These are phyloP conservation scores for Colletotrichum echinochloae DNA, from an alignment of 2,329 filamentous ascomycete species.

Conservation along the genomic window DNA sequence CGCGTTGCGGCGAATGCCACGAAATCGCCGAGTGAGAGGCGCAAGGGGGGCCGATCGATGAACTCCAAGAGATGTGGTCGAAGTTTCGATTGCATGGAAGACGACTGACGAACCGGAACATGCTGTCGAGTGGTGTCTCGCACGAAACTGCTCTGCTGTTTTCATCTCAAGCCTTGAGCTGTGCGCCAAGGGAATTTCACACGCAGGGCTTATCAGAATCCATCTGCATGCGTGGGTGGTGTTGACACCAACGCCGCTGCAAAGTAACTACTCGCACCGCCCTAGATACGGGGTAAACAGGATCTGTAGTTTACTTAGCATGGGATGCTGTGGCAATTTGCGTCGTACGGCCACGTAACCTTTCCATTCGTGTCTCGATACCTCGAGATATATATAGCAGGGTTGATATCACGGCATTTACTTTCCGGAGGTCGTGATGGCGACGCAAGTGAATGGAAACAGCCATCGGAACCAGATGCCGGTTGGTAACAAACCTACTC, in stretches of 20 bases:
- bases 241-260: not conserved
- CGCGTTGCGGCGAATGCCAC: not conserved
- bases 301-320: not conserved
- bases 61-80: not conserved
- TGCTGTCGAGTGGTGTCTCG: not conserved
- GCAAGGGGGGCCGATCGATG: no score
- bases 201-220: not conserved
- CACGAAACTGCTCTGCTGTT: not conserved
- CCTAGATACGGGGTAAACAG: not conserved
- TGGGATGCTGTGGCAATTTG: not conserved
- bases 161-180: not conserved
- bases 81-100: not conserved
- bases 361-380: not conserved
- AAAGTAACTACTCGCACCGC: not conserved
- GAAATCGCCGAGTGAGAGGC: not conserved
- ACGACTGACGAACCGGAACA: not conserved
- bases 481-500: not conserved
- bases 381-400: not conserved
- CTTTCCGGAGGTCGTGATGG: not conserved
- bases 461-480: not conserved
- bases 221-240: not conserved
- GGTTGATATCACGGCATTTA: not conserved
- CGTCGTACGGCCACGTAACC: not conserved
- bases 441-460: not conserved
- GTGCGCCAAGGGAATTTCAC: no score